Conservation (phyloP, 1,139 yeast genomes). For the Blastobotrys indianensis region DNA sequence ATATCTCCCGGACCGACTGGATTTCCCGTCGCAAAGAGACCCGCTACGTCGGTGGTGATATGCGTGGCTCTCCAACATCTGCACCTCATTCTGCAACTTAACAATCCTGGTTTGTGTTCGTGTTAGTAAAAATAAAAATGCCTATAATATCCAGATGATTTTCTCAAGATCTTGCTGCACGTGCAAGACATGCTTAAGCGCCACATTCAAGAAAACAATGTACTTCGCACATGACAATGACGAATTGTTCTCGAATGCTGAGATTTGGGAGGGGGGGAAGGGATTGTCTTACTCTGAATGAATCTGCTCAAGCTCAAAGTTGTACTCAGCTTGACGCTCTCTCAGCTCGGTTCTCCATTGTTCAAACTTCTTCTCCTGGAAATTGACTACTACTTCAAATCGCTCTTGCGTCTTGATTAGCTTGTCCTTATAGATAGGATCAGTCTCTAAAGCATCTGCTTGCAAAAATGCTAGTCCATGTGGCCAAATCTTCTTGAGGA, state of each 20-base stretch:
- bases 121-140: neutral
- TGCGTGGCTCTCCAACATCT: conserved; percentile 3
- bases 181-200: neutral
- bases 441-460: conserved; percentile 38
- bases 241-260: neutral
- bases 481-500: conserved; percentile 38
- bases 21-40: conserved; percentile 2
- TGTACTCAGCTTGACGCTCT: conserved; percentile 50
- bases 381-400: conserved; percentile 44
- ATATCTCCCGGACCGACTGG: no score
- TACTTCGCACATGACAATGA: neutral
- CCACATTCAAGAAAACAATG: neutral
- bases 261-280: no score
- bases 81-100: conserved; percentile 3
- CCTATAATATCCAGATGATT: conserved; percentile 1
- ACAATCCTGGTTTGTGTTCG: no score
- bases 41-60: neutral
- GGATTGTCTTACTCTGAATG: conserved; percentile 29
- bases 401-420: conserved; percentile 43
- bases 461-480: conserved; percentile 39
- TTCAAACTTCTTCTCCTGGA: conserved; percentile 57
- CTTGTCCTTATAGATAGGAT: conserved; percentile 45
- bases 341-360: conserved; percentile 60
- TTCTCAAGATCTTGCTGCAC: neutral
- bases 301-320: conserved; percentile 47